A percentile compares a stretch with the other conserved stretches of the same genome.
Evolutionary conservation across 2,329 filamentous ascomycete genomes (phyloP).

Genomic region (Lanzia echinophila): DNA sequence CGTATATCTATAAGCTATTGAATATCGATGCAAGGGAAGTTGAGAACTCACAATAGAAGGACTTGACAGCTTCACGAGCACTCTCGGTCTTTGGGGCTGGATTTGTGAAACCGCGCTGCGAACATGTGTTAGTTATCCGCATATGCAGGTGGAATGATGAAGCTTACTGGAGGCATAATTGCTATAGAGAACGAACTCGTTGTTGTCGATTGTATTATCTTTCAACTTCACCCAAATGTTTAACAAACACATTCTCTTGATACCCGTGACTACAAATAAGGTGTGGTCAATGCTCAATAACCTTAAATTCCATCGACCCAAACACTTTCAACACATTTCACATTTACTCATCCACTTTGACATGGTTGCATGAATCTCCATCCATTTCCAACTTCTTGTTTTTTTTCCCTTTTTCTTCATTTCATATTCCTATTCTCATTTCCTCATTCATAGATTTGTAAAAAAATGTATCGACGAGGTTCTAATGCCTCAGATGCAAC

Average conservation of each 20-base stretch:
- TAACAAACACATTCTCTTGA: neutral
- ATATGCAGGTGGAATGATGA: neutral
- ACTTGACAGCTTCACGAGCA: slow-evolving; percentile 69
- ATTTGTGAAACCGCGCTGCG: slow-evolving; percentile 41
- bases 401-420: neutral
- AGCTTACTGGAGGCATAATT: slow-evolving; percentile 50
- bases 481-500: slow-evolving; percentile 46
- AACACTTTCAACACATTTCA: slow-evolving; percentile 14
- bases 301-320: slow-evolving; percentile 15
- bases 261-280: slow-evolving; percentile 15
- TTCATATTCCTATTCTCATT: neutral
- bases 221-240: neutral
- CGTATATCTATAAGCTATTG: slow-evolving; percentile 4
- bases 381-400: neutral
- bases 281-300: slow-evolving; percentile 20
- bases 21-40: neutral
- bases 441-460: neutral
- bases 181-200: neutral
- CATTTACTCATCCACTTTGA: neutral
- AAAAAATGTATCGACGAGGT: slow-evolving; percentile 19
- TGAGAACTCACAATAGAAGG: slow-evolving; percentile 60
- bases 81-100: slow-evolving; percentile 46
- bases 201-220: neutral
- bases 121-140: slow-evolving; percentile 21
- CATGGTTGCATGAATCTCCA: neutral